These are phyloP conservation scores for Ichthyophthirius multifiliis DNA, from an alignment of 169 alveolate genomes.

Conservation along the genomic window DNA sequence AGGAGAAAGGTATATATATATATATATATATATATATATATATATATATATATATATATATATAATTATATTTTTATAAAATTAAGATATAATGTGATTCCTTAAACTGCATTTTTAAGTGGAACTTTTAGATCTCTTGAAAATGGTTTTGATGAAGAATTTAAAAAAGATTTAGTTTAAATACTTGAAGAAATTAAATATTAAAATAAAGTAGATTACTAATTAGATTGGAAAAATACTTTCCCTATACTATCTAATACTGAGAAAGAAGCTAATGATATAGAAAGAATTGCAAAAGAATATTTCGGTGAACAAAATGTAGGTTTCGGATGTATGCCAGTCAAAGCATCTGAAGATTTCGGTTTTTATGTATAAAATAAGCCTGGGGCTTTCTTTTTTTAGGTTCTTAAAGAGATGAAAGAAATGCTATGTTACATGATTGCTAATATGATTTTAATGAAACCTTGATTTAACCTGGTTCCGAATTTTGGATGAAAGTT, in stretches of 20 bases:
- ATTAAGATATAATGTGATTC: constrained; percentile 34
- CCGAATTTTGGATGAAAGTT: constrained; percentile 33
- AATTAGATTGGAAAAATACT: constrained; percentile 6
- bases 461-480: constrained; percentile 48
- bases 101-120: constrained; percentile 37
- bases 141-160: constrained; percentile 2
- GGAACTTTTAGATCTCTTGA: constrained; percentile 61
- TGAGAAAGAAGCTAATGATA: constrained; percentile 41
- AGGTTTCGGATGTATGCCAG: constrained; percentile 42
- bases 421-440: constrained; percentile 35
- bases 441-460: constrained; percentile 53
- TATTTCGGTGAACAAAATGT: constrained; percentile 46
- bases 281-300: constrained; percentile 35
- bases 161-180: constrained; percentile 13
- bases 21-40: neutral
- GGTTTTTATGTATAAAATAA: constrained; percentile 33
- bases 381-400: constrained; percentile 64
- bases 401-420: constrained; percentile 26
- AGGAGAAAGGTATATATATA: neutral
- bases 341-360: constrained; percentile 68
- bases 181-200: constrained; percentile 5
- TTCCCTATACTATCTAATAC: constrained; percentile 52
- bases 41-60: neutral
- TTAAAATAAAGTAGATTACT: constrained; percentile 25
- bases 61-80: neutral